Base-by-base conservation (phyloP, 2,329 filamentous ascomycete species). In the Peltaster fructicola region DNA sequence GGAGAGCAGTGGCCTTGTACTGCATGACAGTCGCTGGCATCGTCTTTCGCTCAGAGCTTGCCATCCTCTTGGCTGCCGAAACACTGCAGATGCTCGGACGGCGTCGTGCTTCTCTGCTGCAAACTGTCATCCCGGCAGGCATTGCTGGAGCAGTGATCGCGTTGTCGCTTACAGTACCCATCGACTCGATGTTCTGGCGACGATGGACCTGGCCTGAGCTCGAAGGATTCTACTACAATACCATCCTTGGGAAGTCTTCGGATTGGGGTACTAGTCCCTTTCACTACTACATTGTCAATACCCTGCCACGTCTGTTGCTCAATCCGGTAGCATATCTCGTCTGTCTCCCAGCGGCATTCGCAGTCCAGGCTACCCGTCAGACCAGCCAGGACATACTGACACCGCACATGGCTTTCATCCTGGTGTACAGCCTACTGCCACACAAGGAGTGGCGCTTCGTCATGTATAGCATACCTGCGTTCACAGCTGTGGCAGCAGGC, bases 381-480 rank as follows among this genome's bases (percentile, higher is more conserved):
- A 47, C 45, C 10, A 54, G 52, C 26, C 31, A 79, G 1, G 57
- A 60, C 19, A 51, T 71, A 6, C 39, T 78, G 4, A 39, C 73
- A 3, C 82, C 88, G 0, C 63, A 67, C 7, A 36, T 90, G 2
- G 50, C 65, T 15, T 98, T 84, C 48, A 61, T 90, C 11, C 63
- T 63, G 4, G 50, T 90, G 20, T 95, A 92, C 58, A 92, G 81
- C 34, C 40, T 81, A 24, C 76, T 92, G 33, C 84, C 85, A 1
- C 88, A 98, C 56, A 98, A 98, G 48, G 88, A 98, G 54, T 77
- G 82, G 48, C 77, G 88, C 10, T 98, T 98, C 58, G 73, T 98
- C 38, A 71, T 95, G 41, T 95, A 95, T 53, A 63, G 70, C 25
- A 62, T 91, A 13, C 88, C 88, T 0, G 63, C 74, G 0, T 56